phyloP scores from a whole-genome alignment of 305 asterid genomes.

The Solanum hybrid region DNA sequence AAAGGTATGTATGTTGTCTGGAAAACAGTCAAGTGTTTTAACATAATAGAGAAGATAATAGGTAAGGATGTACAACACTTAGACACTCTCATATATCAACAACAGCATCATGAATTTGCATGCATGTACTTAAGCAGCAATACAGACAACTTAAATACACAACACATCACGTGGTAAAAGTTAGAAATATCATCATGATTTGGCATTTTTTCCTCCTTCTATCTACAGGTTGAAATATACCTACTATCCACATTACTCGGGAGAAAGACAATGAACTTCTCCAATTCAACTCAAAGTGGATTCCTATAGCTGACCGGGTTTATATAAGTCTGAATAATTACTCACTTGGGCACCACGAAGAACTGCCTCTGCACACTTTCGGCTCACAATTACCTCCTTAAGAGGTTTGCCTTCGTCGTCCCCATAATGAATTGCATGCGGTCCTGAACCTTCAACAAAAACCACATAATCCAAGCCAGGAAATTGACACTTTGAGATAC shows the following conservation, averaged over 20 bases:
- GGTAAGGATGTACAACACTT: neutral
- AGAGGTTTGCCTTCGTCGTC: constrained; percentile 45
- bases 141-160: neutral
- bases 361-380: constrained; percentile 99
- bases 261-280: neutral
- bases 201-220: neutral
- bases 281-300: neutral
- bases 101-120: neutral
- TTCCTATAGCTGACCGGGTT: neutral
- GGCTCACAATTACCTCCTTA: constrained; percentile 89
- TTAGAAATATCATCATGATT: neutral
- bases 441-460: constrained; percentile 82
- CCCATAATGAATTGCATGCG: constrained; percentile 65
- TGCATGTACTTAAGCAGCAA: neutral
- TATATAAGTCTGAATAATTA: neutral
- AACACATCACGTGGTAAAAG: neutral
- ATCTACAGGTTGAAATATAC: neutral
- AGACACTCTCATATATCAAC: neutral
- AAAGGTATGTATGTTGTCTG: neutral
- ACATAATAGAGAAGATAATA: neutral
- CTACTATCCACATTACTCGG: neutral
- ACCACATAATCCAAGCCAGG: constrained; percentile 66
- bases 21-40: neutral
- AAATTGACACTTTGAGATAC: constrained; percentile 54
- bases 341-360: constrained; percentile 98